phyloP scores from a whole-genome alignment of 768 basidiomycete genomes.

The Rubroboletus pulcherrimus region DNA sequence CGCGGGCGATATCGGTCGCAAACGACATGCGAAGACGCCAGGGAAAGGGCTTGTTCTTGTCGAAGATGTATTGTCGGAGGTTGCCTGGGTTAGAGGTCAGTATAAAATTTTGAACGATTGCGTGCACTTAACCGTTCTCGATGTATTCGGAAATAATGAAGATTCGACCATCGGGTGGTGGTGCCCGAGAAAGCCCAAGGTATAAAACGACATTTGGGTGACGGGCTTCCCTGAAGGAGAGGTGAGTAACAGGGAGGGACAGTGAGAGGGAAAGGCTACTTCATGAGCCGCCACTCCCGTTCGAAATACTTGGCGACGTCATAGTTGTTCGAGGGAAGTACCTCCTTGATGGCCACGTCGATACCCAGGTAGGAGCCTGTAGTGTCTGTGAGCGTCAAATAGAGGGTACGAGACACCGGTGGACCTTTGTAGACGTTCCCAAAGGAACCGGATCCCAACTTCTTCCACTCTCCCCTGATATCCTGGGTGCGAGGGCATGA shows the following conservation, averaged over 20 bases:
- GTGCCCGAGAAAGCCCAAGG: slow-evolving; percentile 83
- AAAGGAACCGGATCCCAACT: slow-evolving; percentile 88
- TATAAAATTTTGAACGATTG: neutral
- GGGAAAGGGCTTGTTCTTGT: slow-evolving; percentile 78
- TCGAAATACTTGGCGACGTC: slow-evolving; percentile 98
- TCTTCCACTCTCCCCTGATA: slow-evolving; percentile 85
- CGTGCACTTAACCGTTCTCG: slow-evolving; percentile 55
- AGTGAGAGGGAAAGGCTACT: slow-evolving; percentile 37
- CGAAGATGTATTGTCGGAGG: slow-evolving; percentile 85
- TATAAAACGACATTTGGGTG: slow-evolving; percentile 93
- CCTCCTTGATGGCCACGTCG: slow-evolving; percentile 95
- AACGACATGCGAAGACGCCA: slow-evolving; percentile 95
- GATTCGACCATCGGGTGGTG: slow-evolving; percentile 75
- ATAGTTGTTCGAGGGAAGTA: slow-evolving; percentile 86
- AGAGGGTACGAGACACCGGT: slow-evolving; percentile 6
- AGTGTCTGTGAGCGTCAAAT: slow-evolving; percentile 1
- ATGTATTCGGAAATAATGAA: slow-evolving; percentile 96
- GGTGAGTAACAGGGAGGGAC: neutral
- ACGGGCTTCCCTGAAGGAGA: slow-evolving; percentile 59
- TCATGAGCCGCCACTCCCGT: slow-evolving; percentile 98
- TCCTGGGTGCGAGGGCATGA: slow-evolving; percentile 46
- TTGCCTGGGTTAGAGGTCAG: slow-evolving; percentile 42
- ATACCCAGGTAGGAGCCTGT: slow-evolving; percentile 91
- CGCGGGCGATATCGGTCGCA: slow-evolving; percentile 90
- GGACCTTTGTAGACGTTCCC: slow-evolving; percentile 82